A percentile compares a stretch with the other conserved stretches of the same genome.
Conservation (phyloP, 345 rosid genomes). For the Reutealis trisperma region DNA sequence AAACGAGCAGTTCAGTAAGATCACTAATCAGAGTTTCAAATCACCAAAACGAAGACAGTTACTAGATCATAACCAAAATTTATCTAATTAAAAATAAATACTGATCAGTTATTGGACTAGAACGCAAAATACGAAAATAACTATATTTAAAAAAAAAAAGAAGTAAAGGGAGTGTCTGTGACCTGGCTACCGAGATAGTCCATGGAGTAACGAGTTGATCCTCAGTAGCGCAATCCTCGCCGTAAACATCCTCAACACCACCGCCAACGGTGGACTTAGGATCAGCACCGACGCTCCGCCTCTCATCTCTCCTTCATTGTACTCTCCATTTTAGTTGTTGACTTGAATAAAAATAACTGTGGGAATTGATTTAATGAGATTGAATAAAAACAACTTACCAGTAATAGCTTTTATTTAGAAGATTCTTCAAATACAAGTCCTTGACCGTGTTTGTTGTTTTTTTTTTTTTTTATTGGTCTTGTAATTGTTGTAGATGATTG, state of each 20-base stretch:
- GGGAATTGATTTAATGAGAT: too few relatives aligned
- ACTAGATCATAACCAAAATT: too few relatives aligned
- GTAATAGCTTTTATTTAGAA: too few relatives aligned
- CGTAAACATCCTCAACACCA: conserved; percentile 64
- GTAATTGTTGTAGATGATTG: too few relatives aligned
- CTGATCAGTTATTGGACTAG: background rate
- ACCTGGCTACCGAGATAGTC: conserved; percentile 85
- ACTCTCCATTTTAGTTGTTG: conserved; percentile 51
- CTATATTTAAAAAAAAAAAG: background rate
- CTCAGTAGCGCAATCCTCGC: conserved; percentile 69
- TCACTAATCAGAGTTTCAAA: background rate
- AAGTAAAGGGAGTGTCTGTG: background rate
- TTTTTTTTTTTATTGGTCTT: too few relatives aligned
- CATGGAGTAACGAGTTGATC: conserved; percentile 85
- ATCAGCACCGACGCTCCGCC: conserved; percentile 47
- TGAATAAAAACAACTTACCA: too few relatives aligned
- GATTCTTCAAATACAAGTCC: too few relatives aligned
- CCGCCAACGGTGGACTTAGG: conserved; percentile 49
- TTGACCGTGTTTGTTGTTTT: too few relatives aligned
- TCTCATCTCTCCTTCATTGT: conserved; percentile 45
- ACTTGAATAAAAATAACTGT: too few relatives aligned
- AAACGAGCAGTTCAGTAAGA: background rate
- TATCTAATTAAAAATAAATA: background rate
- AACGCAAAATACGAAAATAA: background rate
- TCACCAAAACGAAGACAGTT: too few relatives aligned